phyloP scores from a whole-genome alignment of 108 stramenopile genomes.

The Schizochytrium sp. region DNA sequence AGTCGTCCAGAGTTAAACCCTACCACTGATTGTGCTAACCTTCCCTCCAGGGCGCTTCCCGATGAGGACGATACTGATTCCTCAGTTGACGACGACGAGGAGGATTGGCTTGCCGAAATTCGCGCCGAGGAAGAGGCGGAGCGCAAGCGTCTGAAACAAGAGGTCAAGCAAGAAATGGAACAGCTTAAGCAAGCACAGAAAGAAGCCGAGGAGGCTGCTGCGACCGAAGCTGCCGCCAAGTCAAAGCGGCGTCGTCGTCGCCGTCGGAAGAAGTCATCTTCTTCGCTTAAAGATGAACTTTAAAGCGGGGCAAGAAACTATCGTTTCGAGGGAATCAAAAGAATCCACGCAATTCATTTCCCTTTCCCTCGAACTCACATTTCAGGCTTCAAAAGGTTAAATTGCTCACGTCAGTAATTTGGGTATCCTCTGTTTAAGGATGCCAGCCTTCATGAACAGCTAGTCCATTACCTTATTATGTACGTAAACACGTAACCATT shows the following conservation, averaged over 20 bases:
- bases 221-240: neutral
- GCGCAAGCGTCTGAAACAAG: neutral
- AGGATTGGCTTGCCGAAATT: slow-evolving; percentile 54
- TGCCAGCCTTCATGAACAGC: too few relatives aligned
- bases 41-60: neutral
- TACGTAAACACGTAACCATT: too few relatives aligned
- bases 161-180: slow-evolving; percentile 54
- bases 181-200: slow-evolving; percentile 5
- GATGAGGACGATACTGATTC: neutral
- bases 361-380: too few relatives aligned
- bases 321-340: too few relatives aligned
- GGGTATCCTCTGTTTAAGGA: too few relatives aligned
- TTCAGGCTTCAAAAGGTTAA: too few relatives aligned
- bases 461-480: too few relatives aligned
- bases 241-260: slow-evolving; percentile 21
- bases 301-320: neutral
- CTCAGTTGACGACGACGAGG: neutral
- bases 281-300: slow-evolving; percentile 21
- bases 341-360: too few relatives aligned
- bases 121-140: slow-evolving; percentile 55
- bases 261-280: slow-evolving; percentile 12
- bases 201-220: neutral
- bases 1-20: neutral
- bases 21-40: neutral
- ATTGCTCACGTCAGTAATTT: too few relatives aligned